phyloP scores from a whole-genome alignment of 345 rosid species.

The Ricinus communis region DNA sequence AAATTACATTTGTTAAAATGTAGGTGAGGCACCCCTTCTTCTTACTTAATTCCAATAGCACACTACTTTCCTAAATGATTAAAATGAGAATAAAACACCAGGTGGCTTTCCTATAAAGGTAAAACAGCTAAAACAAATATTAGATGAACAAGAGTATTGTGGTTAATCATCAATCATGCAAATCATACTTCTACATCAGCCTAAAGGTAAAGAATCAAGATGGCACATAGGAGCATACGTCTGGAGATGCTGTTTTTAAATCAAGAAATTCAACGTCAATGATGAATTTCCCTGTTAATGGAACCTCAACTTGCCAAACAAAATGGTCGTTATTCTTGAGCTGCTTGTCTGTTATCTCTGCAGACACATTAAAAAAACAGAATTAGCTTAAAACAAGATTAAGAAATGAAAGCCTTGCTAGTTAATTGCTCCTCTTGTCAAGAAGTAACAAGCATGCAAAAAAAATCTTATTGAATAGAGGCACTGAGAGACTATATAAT shows the following conservation, averaged over 20 bases:
- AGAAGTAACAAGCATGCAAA: not conserved
- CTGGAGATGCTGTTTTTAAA: conserved; percentile 65
- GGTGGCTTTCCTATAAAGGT: too few species aligned
- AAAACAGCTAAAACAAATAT: too few species aligned
- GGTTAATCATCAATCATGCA: not conserved
- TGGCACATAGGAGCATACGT: conserved; percentile 42
- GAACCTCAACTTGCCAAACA: conserved; percentile 80
- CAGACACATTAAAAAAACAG: conserved; percentile 16
- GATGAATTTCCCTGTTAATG: conserved; percentile 78
- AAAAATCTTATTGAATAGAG: not conserved
- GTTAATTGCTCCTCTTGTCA: not conserved
- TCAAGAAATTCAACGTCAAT: conserved; percentile 91
- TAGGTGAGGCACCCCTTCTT: conserved; percentile 8
- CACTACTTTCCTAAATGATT: not conserved
- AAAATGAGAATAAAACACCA: not conserved
- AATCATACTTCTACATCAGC: not conserved
- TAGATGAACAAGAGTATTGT: too few species aligned
- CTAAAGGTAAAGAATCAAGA: not conserved
- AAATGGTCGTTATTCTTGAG: conserved; percentile 78
- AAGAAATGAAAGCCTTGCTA: not conserved
- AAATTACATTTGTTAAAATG: not conserved
- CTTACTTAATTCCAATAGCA: not conserved
- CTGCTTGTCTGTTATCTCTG: conserved; percentile 71
- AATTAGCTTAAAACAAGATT: not conserved
- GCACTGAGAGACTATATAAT: too few species aligned